Conservation (phyloP, 371 early-diverging fungal genomes). For the Mucor ambiguus region DNA sequence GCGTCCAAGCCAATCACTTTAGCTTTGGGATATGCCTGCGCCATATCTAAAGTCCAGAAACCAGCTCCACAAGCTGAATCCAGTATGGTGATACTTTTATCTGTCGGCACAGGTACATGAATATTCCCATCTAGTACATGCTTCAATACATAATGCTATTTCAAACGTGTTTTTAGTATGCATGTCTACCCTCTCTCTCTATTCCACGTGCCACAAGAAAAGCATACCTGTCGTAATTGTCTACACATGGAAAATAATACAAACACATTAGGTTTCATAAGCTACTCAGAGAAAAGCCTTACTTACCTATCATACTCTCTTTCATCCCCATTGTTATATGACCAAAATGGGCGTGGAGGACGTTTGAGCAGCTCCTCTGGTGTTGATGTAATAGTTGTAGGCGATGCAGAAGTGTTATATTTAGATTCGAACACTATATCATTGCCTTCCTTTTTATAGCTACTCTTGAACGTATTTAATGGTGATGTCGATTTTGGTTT, state of each 20-base stretch:
- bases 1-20: slow-evolving; percentile 29
- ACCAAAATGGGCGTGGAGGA: slow-evolving; percentile 15
- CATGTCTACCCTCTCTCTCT: not conserved
- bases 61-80: slow-evolving; percentile 32
- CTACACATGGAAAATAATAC: slow-evolving; percentile 2
- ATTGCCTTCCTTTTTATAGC: slow-evolving; percentile 9
- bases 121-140: slow-evolving; percentile 27
- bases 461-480: slow-evolving; percentile 10
- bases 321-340: slow-evolving; percentile 25
- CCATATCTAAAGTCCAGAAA: slow-evolving; percentile 36
- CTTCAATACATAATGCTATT: slow-evolving; percentile 35
- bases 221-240: slow-evolving; percentile 30
- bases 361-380: not conserved
- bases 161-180: slow-evolving; percentile 3
- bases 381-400: not conserved
- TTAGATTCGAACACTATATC: slow-evolving; percentile 20
- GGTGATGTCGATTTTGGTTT: not conserved
- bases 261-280: not conserved
- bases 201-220: not conserved
- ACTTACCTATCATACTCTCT: slow-evolving; percentile 30
- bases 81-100: slow-evolving; percentile 12
- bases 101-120: slow-evolving; percentile 19
- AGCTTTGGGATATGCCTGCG: slow-evolving; percentile 28
- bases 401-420: not conserved
- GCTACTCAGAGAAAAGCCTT: not conserved